These are phyloP conservation scores for Boletus edulis DNA, from an alignment of 768 basidiomycete genomes.

Conservation along the genomic window DNA sequence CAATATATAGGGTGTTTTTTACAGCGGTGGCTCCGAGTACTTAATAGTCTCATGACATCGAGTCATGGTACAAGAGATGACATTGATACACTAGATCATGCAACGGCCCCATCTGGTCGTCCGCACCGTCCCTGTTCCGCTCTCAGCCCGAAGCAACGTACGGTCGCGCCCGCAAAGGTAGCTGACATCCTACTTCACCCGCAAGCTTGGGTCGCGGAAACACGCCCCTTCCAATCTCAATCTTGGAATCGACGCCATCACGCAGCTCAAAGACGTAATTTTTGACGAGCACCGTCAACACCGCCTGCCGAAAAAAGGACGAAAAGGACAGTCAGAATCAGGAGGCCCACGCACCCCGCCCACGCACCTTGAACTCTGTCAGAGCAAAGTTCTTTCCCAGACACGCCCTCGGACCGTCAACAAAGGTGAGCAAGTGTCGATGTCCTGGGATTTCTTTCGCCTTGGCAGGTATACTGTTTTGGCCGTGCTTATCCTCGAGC, in stretches of 20 bases:
- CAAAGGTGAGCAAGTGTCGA: constrained; percentile 49
- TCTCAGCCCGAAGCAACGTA: not conserved
- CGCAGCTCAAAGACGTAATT: constrained; percentile 34
- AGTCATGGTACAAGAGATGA: too few species aligned
- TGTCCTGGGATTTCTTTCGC: constrained; percentile 46
- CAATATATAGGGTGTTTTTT: too few species aligned
- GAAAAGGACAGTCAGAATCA: not conserved
- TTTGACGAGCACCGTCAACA: constrained; percentile 39
- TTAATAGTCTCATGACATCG: too few species aligned
- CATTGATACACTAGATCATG: too few species aligned
- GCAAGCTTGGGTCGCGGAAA: not conserved
- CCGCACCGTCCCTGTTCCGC: too few species aligned
- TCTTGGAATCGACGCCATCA: constrained; percentile 35
- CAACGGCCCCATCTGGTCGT: too few species aligned
- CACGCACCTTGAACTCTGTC: constrained; percentile 29
- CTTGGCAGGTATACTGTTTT: constrained; percentile 18
- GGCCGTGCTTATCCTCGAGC: constrained; percentile 34
- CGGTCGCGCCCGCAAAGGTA: constrained; percentile 23
- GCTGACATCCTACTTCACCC: constrained; percentile 11
- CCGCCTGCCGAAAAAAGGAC: constrained; percentile 29
- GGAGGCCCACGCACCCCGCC: not conserved
- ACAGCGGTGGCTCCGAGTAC: too few species aligned
- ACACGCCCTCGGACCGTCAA: constrained; percentile 49
- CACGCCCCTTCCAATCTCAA: constrained; percentile 12
- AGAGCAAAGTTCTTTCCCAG: constrained; percentile 49